Evolutionary conservation across 2,329 filamentous ascomycete genomes (phyloP), one percentile per base, ranked within the genome.

Genomic region (Meredithiella fracta): DNA sequence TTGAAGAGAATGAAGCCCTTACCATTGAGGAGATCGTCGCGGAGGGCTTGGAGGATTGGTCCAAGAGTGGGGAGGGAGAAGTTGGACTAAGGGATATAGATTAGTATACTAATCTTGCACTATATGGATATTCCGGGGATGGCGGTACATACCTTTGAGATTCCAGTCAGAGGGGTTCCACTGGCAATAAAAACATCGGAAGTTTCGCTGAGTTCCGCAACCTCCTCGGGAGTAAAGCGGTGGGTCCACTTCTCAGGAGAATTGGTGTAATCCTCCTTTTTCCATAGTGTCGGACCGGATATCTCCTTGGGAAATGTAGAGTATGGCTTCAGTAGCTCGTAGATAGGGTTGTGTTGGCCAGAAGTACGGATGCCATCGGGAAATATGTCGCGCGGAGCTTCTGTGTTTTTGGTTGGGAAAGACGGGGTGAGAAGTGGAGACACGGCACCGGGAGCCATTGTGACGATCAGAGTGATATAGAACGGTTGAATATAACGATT

Each of bases 1-100:
- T 92, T 94, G 73, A 94, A 92, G 14, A 94, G 76, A 60, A 92
- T 85, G 70, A 94, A 94, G 15, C 89, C 89, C 64, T 92, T 92
- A 61, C 86, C 88, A 65, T 94, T 79, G 56, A 94, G 68, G 20
- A 75, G 67, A 60, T 73, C 70, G 14, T 67, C 61, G 25, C 72
- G 68, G 2, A 74, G 64, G 1, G 57, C 57, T 4, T 56, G 55
- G 9, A 75, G 68, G 20, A 64, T 59, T 9, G 63, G 65, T 61
- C 67, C 63, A 2, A 75, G 66, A 1, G 61, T 66, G 17, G 71
- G 70, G 0, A 75, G 67, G 3, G 69, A 67, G 62, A 75, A 75
- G 65, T 71, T 72, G 50, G 62, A 59, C 67, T 70, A 31, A 25
- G 3, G 15, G 11, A 7, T n/a, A 44, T 44, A 44, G 2, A 4